Evolutionary conservation across 2,329 filamentous ascomycete genomes (phyloP).

Genomic region (Colletotrichum gloeosporioides): DNA sequence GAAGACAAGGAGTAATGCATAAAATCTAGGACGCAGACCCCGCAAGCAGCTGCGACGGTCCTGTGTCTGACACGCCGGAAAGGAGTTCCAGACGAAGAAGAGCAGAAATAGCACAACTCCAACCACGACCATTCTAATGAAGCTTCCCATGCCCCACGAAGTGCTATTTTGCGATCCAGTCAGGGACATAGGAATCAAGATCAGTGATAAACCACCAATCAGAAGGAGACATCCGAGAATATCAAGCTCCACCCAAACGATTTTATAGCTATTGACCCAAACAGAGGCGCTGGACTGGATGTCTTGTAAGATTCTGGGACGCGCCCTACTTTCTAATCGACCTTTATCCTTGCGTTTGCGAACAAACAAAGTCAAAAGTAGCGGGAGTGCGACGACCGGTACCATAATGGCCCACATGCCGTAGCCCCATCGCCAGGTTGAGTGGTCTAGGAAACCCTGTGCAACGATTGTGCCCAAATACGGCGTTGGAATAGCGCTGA

Average conservation of each 20-base stretch:
- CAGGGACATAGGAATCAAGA: not conserved
- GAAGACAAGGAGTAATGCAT: not conserved
- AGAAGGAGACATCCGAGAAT: not conserved
- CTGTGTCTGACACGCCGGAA: not conserved
- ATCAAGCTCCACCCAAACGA: not conserved
- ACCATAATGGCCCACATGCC: conserved; percentile 46
- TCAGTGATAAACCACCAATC: not conserved
- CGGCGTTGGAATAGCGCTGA: not conserved
- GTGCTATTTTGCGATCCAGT: not conserved
- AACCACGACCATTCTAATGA: not conserved
- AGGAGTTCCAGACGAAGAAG: not conserved
- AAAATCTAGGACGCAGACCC: not conserved
- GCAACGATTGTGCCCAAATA: conserved; percentile 15
- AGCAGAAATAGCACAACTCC: not conserved
- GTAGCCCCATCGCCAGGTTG: conserved; percentile 47
- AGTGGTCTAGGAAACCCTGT: conserved; percentile 37
- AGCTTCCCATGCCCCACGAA: not conserved
- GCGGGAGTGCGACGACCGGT: conserved; percentile 25
- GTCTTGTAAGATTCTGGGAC: not conserved
- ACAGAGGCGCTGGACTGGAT: not conserved
- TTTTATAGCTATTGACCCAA: not conserved
- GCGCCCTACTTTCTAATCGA: not conserved
- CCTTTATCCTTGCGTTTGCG: not conserved
- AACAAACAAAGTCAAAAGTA: not conserved
- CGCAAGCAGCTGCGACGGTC: not conserved